Conservation (phyloP, 1,139 yeast genomes). For the Kodamaea plutei region DNA sequence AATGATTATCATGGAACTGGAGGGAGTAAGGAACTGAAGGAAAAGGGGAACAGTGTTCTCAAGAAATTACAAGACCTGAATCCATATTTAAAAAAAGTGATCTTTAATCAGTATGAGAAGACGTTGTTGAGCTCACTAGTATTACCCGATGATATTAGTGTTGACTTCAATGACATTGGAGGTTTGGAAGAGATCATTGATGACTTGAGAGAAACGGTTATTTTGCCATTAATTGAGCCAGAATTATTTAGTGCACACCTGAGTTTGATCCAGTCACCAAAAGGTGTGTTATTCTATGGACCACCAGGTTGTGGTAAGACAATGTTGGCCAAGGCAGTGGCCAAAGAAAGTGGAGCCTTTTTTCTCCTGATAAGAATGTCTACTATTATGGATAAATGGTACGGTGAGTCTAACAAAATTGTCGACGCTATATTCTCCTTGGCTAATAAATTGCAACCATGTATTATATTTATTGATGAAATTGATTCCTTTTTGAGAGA, state of each 20-base stretch:
- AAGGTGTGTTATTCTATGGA: constrained; percentile 88
- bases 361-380: constrained; percentile 92
- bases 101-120: constrained; percentile 73
- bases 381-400: constrained; percentile 96
- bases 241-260: constrained; percentile 61
- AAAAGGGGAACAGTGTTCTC: constrained; percentile 61
- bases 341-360: constrained; percentile 88
- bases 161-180: constrained; percentile 77
- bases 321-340: constrained; percentile 94
- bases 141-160: constrained; percentile 76
- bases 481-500: constrained; percentile 92
- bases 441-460: constrained; percentile 88
- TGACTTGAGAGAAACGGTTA: constrained; percentile 81
- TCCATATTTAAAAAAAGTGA: constrained; percentile 54
- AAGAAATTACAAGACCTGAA: constrained; percentile 53
- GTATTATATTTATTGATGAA: constrained; percentile 93
- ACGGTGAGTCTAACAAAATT: constrained; percentile 92
- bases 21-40: constrained; percentile 56
- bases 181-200: constrained; percentile 80
- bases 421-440: constrained; percentile 91
- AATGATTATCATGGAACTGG: constrained; percentile 51
- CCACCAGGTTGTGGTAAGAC: constrained; percentile 99
- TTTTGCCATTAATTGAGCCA: constrained; percentile 80
- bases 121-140: constrained; percentile 73
- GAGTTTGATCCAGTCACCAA: constrained; percentile 77